Evolutionary conservation across 1,284 basidiomycete species (phyloP).

Genomic region (Cryptococcus hybrid): DNA sequence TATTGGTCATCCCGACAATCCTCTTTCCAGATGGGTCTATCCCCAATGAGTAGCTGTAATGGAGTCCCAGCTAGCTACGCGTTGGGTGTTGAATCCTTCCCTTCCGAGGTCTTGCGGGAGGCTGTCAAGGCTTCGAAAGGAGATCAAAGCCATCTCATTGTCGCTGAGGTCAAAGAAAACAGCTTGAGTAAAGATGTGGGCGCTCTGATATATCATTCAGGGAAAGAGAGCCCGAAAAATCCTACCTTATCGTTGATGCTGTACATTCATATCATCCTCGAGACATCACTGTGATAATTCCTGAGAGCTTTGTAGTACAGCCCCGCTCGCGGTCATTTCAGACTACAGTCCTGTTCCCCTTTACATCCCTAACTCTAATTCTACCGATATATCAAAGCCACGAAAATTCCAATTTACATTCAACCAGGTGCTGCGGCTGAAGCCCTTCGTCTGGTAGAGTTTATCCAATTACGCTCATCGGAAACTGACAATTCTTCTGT

Average conservation of each 20-base stretch:
- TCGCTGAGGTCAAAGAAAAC: neutral
- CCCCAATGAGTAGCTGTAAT: neutral
- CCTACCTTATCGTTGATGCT: constrained; percentile 1
- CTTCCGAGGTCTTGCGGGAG: neutral
- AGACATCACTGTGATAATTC: constrained; percentile 7
- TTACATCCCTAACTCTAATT: neutral
- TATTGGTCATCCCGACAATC: neutral
- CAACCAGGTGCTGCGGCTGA: constrained; percentile 4
- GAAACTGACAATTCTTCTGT: constrained; percentile 5
- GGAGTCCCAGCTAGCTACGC: neutral
- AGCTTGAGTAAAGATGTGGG: neutral
- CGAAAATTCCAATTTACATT: constrained; percentile 2
- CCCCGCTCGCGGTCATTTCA: constrained; percentile 5
- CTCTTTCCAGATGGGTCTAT: neutral
- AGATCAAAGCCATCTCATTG: neutral
- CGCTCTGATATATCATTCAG: neutral
- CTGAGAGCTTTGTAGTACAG: neutral
- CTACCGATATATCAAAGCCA: neutral
- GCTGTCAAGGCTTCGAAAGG: constrained; percentile 3
- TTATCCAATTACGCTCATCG: constrained; percentile 7
- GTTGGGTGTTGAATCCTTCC: neutral
- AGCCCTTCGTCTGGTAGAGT: constrained; percentile 4
- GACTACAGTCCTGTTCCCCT: neutral
- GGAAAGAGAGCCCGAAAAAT: neutral
- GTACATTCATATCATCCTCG: neutral